These are phyloP conservation scores for Fraxinus quadrangulata DNA, from an alignment of 257 asterid genomes.

Conservation along the genomic window DNA sequence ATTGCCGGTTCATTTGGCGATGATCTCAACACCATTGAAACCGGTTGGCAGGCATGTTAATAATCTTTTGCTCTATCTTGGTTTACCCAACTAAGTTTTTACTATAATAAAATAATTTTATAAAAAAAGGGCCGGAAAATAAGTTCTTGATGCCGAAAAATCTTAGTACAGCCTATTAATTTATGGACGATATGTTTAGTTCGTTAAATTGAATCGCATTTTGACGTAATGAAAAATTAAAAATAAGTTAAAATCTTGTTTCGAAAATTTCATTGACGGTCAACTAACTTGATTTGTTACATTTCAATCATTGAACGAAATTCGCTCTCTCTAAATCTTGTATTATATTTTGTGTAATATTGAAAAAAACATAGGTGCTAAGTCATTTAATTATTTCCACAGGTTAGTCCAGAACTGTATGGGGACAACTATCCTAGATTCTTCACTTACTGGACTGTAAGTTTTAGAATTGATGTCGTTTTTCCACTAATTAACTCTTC, in stretches of 20 bases:
- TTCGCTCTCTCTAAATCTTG: too few relatives aligned
- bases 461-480: neutral
- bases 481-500: neutral
- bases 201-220: too few relatives aligned
- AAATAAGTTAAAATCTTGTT: too few relatives aligned
- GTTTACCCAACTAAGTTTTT: neutral
- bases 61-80: neutral
- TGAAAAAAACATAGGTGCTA: neutral
- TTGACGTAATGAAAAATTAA: neutral
- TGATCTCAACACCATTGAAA: constrained; percentile 96
- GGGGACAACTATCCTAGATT: constrained; percentile 21
- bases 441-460: constrained; percentile 18
- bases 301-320: too few relatives aligned
- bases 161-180: too few relatives aligned
- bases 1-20: constrained; percentile 89
- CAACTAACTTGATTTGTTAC: too few relatives aligned
- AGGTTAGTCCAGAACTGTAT: constrained; percentile 24
- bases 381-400: neutral
- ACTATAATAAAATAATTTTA: too few relatives aligned
- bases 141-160: too few relatives aligned
- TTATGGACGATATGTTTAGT: neutral
- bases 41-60: constrained; percentile 91
- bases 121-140: too few relatives aligned
- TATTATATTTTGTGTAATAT: too few relatives aligned
- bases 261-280: too few relatives aligned